Evolutionary conservation across 2,329 filamentous ascomycete species (phyloP).

Genomic region (Harringtonia aguacate): DNA sequence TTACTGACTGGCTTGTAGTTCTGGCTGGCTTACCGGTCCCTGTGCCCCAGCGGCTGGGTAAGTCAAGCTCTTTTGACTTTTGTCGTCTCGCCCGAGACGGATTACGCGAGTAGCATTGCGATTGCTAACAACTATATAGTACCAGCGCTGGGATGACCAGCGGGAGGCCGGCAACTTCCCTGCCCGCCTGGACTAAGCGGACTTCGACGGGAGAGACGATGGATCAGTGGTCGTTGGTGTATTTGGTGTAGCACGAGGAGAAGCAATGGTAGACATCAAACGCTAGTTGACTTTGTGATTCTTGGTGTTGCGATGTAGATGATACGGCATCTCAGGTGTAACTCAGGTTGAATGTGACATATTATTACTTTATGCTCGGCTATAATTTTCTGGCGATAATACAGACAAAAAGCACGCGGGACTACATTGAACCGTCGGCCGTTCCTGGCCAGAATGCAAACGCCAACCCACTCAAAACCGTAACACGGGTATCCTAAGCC

Average conservation of each 20-base stretch:
- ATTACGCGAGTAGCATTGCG: too few relatives aligned
- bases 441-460: too few relatives aligned
- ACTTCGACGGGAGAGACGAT: neutral
- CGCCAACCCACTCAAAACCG: too few relatives aligned
- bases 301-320: neutral
- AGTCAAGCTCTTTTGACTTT: too few relatives aligned
- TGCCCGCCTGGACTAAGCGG: slow-evolving; percentile 46
- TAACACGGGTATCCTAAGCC: neutral
- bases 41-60: slow-evolving; percentile 82
- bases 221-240: neutral
- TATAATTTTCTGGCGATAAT: too few relatives aligned
- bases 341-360: neutral
- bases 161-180: slow-evolving; percentile 66
- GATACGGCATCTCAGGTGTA: neutral
- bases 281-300: neutral
- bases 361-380: too few relatives aligned
- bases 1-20: slow-evolving; percentile 55
- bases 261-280: slow-evolving; percentile 7
- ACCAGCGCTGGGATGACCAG: slow-evolving; percentile 92
- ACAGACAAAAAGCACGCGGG: too few relatives aligned
- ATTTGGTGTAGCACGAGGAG: slow-evolving; percentile 1
- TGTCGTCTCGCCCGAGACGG: too few relatives aligned
- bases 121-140: slow-evolving; percentile 30
- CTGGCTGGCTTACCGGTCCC: slow-evolving; percentile 89
- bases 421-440: too few relatives aligned